These are phyloP conservation scores for Trebouxia sp. DNA, from an alignment of 139 green algal species.

Conservation along the genomic window DNA sequence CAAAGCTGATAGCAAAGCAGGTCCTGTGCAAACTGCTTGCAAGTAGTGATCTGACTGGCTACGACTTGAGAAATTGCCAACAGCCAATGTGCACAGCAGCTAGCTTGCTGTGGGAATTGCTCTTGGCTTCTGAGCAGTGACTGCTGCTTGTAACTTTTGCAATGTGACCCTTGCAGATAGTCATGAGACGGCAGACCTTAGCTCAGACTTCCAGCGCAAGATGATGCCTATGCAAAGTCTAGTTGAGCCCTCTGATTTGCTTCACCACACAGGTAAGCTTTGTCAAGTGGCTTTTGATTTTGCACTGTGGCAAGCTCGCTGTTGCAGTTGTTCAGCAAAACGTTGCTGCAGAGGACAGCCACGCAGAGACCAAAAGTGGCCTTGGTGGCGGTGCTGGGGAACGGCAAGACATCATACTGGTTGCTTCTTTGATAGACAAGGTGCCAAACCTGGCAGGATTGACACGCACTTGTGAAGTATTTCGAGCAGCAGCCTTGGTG, in stretches of 20 bases:
- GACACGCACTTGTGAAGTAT: conserved; percentile 83
- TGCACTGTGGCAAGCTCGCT: background rate
- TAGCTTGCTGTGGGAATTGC: background rate
- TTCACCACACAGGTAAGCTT: background rate
- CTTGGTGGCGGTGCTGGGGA: background rate
- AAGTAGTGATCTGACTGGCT: background rate
- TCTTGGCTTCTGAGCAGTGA: background rate
- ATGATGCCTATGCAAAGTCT: conserved; percentile 37
- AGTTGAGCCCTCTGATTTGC: background rate
- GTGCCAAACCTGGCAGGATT: conserved; percentile 91
- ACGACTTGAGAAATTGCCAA: background rate
- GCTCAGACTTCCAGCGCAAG: conserved; percentile 53
- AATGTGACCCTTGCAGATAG: background rate
- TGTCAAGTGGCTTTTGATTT: background rate
- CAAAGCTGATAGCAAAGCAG: background rate
- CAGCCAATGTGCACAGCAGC: background rate
- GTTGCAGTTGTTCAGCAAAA: background rate
- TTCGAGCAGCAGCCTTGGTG: conserved; percentile 60
- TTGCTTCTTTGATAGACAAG: conserved; percentile 86
- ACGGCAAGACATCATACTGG: conserved; percentile 82
- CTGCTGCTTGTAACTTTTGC: background rate
- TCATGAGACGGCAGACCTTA: background rate
- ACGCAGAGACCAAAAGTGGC: background rate
- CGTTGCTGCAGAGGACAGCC: background rate
- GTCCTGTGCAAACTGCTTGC: background rate